phyloP scores from a whole-genome alignment of 768 basidiomycete species.

The Podaxis carcinomalis region DNA sequence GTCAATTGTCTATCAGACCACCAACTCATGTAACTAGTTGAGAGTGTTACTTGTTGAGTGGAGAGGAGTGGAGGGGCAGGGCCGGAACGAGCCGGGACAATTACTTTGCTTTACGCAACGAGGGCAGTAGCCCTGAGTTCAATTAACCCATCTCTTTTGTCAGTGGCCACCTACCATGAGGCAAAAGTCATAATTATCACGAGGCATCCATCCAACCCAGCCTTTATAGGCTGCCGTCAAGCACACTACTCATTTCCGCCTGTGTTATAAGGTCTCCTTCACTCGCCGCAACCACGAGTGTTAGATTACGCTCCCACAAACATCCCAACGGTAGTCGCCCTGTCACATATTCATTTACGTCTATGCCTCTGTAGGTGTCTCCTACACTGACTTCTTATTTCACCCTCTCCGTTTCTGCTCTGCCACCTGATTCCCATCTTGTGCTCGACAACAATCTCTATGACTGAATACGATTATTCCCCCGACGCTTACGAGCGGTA shows the following conservation, averaged over 20 bases:
- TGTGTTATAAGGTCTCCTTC: background rate
- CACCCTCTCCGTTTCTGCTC: background rate
- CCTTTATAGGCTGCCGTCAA: background rate
- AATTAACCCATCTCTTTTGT: background rate
- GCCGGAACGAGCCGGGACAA: background rate
- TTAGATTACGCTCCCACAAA: background rate
- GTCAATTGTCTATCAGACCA: too few relatives aligned
- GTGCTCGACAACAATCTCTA: background rate
- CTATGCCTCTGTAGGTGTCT: background rate
- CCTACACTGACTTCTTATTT: background rate
- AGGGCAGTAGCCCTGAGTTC: background rate
- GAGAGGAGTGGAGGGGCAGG: background rate
- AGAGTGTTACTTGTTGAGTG: too few relatives aligned
- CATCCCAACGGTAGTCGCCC: background rate
- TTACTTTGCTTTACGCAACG: background rate
- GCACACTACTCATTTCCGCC: background rate
- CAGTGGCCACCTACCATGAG: background rate
- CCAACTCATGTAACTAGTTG: too few relatives aligned
- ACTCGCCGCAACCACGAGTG: background rate
- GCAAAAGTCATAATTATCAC: background rate
- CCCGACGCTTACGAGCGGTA: conserved; percentile 13
- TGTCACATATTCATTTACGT: background rate
- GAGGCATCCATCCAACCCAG: background rate
- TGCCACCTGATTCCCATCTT: background rate
- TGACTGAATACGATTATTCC: conserved; percentile 16